Conservation (phyloP, 2,329 filamentous ascomycete genomes). For the Penicillium sp. region DNA sequence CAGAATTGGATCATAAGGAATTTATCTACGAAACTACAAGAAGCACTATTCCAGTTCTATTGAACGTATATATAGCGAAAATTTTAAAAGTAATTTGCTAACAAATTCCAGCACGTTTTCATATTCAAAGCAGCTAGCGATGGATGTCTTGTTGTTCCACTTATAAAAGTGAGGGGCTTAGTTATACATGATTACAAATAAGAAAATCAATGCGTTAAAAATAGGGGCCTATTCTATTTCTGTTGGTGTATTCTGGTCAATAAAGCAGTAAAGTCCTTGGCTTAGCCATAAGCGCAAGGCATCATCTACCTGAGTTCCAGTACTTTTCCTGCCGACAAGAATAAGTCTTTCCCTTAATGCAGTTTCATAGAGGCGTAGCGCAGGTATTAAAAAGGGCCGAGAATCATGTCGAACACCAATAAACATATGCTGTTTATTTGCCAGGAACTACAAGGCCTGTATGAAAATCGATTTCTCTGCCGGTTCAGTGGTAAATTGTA, state of each 20-base stretch:
- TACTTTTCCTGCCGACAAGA: constrained; percentile 2
- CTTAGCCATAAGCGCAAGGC: constrained; percentile 1
- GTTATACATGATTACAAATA: constrained; percentile 7
- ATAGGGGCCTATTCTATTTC: constrained; percentile 1
- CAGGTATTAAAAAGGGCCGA: neutral
- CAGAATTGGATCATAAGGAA: neutral
- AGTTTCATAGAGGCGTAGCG: neutral
- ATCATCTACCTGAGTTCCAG: neutral
- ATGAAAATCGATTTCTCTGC: neutral
- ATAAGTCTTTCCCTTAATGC: constrained; percentile 4
- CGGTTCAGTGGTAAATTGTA: neutral
- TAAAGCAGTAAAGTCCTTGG: constrained; percentile 1
- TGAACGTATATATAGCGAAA: neutral
- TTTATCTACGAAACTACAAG: constrained; percentile 1
- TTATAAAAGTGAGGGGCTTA: constrained; percentile 6
- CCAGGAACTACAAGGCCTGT: constrained; percentile 1
- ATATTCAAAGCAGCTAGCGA: constrained; percentile 4
- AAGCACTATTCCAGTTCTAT: neutral
- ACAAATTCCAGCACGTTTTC: constrained; percentile 3
- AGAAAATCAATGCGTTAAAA: constrained; percentile 1
- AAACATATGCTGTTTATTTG: constrained; percentile 1
- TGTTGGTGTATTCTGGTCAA: constrained; percentile 2
- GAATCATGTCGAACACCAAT: neutral
- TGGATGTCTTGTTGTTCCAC: constrained; percentile 4
- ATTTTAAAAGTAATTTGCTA: neutral